A percentile compares a stretch with the other conserved stretches of the same genome.
phyloP scores from a whole-genome alignment of 305 asterid species.

The Plantago rigida region DNA sequence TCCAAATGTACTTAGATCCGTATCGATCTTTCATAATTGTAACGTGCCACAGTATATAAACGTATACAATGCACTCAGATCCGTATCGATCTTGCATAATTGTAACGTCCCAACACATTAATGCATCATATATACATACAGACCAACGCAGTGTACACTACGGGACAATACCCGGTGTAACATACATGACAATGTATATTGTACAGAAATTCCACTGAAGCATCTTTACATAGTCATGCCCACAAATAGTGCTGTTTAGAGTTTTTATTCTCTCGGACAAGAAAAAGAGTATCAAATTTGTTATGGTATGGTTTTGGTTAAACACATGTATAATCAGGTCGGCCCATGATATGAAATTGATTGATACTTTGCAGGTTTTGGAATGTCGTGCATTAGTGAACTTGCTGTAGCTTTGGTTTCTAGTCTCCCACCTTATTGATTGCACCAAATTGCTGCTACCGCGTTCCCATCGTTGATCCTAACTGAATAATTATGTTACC shows the following conservation, averaged over 20 bases:
- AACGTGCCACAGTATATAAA: background rate
- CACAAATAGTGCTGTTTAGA: background rate
- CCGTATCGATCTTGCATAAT: background rate
- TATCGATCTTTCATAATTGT: background rate
- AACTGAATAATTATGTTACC: background rate
- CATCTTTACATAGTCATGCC: too few relatives aligned
- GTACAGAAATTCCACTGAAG: too few relatives aligned
- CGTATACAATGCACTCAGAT: background rate
- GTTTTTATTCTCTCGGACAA: background rate
- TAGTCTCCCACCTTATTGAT: slow-evolving; percentile 1
- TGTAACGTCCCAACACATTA: background rate
- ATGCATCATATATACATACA: too few relatives aligned
- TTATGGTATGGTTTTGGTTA: background rate
- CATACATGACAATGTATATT: too few relatives aligned
- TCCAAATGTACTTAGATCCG: background rate
- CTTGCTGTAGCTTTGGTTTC: background rate
- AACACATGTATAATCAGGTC: background rate
- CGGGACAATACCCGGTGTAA: too few relatives aligned
- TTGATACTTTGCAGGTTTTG: slow-evolving; percentile 8
- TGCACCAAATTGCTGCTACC: slow-evolving; percentile 4
- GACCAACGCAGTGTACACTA: too few relatives aligned
- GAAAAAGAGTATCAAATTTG: background rate
- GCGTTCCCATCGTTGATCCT: background rate
- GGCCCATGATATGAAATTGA: slow-evolving; percentile 4
- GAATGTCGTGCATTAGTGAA: slow-evolving; percentile 3